A percentile compares a stretch with the other conserved stretches of the same genome.
These are phyloP conservation scores for Arthrobotrys megalospora DNA, from an alignment of 2,329 filamentous ascomycete genomes.

Conservation along the genomic window DNA sequence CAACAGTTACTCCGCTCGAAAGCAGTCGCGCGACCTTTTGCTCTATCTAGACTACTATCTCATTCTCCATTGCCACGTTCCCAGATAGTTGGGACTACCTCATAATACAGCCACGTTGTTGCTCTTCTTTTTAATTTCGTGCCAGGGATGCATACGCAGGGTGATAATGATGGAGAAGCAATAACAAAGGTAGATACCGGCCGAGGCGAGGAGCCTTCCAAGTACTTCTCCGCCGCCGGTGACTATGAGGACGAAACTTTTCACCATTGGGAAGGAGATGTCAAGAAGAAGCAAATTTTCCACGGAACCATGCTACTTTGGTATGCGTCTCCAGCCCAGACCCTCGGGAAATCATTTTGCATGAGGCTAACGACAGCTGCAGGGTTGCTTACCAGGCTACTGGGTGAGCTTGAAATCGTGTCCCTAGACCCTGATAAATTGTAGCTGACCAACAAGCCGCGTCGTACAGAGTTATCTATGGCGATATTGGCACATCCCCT, in stretches of 20 bases:
- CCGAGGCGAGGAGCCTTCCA: constrained; percentile 36
- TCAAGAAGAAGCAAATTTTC: constrained; percentile 57
- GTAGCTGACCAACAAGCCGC: neutral
- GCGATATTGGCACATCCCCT: constrained; percentile 78
- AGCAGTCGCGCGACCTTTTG: constrained; percentile 18
- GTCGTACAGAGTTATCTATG: constrained; percentile 73
- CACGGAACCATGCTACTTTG: constrained; percentile 58
- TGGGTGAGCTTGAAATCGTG: constrained; percentile 23
- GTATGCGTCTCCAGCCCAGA: constrained; percentile 16
- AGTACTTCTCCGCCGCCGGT: constrained; percentile 36
- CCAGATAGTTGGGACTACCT: neutral
- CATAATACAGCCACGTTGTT: constrained; percentile 23
- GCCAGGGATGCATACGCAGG: constrained; percentile 59
- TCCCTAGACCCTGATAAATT: neutral
- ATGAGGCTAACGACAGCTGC: constrained; percentile 2
- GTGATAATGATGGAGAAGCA: constrained; percentile 57
- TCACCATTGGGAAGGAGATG: constrained; percentile 45
- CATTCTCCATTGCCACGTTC: neutral
- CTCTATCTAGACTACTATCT: neutral
- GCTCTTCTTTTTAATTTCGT: constrained; percentile 38
- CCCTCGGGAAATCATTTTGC: neutral
- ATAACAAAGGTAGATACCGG: constrained; percentile 59
- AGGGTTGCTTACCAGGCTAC: constrained; percentile 61
- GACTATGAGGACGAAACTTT: constrained; percentile 51
- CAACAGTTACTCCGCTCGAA: neutral